Evolutionary conservation across 108 stramenopile species (phyloP).

Genomic region (Bacterosira constricta): DNA sequence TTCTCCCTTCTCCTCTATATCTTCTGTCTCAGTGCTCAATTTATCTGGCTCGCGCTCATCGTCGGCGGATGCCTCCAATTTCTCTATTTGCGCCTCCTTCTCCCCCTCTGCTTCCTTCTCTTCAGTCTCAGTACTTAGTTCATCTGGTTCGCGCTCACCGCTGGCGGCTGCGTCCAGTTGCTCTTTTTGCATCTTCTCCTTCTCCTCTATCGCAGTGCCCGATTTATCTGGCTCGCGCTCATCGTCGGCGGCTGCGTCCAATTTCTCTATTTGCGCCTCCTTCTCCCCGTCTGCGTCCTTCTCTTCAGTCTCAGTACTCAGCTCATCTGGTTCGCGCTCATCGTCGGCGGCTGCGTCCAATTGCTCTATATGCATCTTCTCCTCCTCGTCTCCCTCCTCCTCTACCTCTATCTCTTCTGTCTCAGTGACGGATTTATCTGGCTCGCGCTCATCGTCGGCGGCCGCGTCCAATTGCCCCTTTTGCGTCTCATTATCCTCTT

Average conservation of each 20-base stretch:
- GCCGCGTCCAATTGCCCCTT: not conserved
- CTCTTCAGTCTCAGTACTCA: not conserved
- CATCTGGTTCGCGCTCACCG: slow-evolving; percentile 3
- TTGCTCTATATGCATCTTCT: not conserved
- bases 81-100: not conserved
- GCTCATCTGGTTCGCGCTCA: slow-evolving; percentile 7
- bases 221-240: slow-evolving; percentile 5
- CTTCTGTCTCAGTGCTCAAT: not conserved
- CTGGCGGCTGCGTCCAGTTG: not conserved
- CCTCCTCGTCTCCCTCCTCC: slow-evolving; percentile 4
- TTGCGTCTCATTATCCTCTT: not conserved
- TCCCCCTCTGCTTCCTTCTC: slow-evolving; percentile 6
- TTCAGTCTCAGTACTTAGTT: not conserved
- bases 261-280: not conserved
- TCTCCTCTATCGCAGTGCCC: not conserved
- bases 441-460: no score
- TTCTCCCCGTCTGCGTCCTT: slow-evolving; percentile 9
- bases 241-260: not conserved
- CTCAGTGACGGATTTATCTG: slow-evolving; percentile 3
- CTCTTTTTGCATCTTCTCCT: not conserved
- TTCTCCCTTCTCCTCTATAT: not conserved
- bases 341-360: not conserved
- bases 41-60: slow-evolving; percentile 7
- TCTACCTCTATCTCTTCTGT: slow-evolving; percentile 2
- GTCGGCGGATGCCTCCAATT: not conserved